These are phyloP conservation scores for Ophiocordyceps camponoti-saundersi DNA, from an alignment of 2,329 filamentous ascomycete genomes.

Conservation along the genomic window DNA sequence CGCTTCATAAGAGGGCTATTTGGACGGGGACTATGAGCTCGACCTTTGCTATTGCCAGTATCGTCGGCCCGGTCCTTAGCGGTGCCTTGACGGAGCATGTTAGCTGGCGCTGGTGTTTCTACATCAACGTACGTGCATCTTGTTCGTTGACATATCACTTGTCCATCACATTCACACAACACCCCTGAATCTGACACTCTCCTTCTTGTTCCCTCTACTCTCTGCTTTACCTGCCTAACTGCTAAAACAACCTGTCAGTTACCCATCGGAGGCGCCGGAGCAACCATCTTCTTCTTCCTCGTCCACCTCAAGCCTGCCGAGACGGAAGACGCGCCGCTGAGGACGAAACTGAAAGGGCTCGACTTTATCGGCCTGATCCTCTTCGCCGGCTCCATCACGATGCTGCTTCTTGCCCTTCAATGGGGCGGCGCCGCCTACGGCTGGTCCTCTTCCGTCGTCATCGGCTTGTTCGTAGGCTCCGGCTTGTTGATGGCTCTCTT, in stretches of 20 bases:
- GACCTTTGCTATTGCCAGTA: conserved; percentile 37
- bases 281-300: conserved; percentile 27
- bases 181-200: no score
- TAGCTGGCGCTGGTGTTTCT: conserved; percentile 37
- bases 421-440: conserved; percentile 36
- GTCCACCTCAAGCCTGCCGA: conserved; percentile 22
- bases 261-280: no score
- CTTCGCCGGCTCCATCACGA: conserved; percentile 33
- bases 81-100: conserved; percentile 30
- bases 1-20: conserved; percentile 33
- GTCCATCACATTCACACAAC: no score
- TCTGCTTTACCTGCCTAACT: no score
- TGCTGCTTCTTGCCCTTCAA: conserved; percentile 36
- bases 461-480: conserved; percentile 34
- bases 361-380: conserved; percentile 30
- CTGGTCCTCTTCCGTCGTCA: conserved; percentile 30
- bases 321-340: conserved; percentile 9
- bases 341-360: conserved; percentile 19
- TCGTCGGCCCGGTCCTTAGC: conserved; percentile 31
- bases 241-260: no score
- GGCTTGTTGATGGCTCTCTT: conserved; percentile 28
- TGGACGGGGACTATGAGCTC: conserved; percentile 36
- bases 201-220: no score
- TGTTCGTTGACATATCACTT: no score
- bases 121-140: conserved; percentile 28